These are phyloP conservation scores for Fraxinus velutina DNA, from an alignment of 305 asterid genomes.

Conservation along the genomic window DNA sequence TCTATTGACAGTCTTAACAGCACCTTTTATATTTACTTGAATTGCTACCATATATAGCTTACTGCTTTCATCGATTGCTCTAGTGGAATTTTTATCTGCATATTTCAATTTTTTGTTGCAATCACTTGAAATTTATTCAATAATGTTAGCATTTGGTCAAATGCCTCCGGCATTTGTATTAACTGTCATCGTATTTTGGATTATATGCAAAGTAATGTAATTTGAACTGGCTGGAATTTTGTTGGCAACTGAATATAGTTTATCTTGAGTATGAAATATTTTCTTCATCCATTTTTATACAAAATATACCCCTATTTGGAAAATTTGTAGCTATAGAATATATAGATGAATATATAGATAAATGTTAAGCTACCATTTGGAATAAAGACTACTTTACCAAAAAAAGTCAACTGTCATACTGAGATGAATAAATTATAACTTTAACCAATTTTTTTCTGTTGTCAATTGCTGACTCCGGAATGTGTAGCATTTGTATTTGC, in stretches of 20 bases:
- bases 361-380: background rate
- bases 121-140: background rate
- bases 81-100: background rate
- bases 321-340: background rate
- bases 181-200: background rate
- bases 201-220: background rate
- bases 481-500: background rate
- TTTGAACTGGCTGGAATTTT: background rate
- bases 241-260: background rate
- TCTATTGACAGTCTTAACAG: background rate
- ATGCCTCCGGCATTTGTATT: background rate
- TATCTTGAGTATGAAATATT: background rate
- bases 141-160: background rate
- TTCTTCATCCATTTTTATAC: background rate
- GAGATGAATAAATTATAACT: background rate
- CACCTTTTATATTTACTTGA: conserved; percentile 7
- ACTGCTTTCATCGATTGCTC: background rate
- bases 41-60: conserved; percentile 5
- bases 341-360: background rate
- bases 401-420: background rate
- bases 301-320: background rate
- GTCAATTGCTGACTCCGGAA: background rate
- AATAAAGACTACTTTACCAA: background rate
- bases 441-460: background rate
- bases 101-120: background rate